Conservation (phyloP, 805 yeast species). For the fission yeast (Schizosaccharomyces pombe) region DNA sequence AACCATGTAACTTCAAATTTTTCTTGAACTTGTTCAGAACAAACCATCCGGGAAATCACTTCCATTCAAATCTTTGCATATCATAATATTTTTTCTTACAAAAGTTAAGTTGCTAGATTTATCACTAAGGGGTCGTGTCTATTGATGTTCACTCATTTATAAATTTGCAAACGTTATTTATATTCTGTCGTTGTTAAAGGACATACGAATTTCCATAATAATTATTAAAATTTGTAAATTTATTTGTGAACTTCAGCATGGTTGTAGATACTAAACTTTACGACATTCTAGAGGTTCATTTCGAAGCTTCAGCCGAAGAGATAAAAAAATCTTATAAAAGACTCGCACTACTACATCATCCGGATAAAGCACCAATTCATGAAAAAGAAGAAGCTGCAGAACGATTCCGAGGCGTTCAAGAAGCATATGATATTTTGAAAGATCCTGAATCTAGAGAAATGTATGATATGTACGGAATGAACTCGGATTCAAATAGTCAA, state of each 20-base stretch:
- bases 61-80: too few relatives aligned
- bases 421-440: constrained; percentile 64
- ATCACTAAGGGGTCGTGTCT: too few relatives aligned
- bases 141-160: too few relatives aligned
- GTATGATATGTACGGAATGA: constrained; percentile 18
- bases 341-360: constrained; percentile 63
- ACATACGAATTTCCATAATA: too few relatives aligned
- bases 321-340: constrained; percentile 60
- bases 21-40: too few relatives aligned
- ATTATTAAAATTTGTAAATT: too few relatives aligned
- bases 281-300: constrained; percentile 53
- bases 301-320: constrained; percentile 42
- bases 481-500: constrained; percentile 9
- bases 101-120: too few relatives aligned
- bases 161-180: too few relatives aligned
- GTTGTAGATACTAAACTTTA: constrained; percentile 39
- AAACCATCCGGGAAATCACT: too few relatives aligned
- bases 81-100: too few relatives aligned
- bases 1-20: too few relatives aligned
- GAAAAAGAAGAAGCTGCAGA: constrained; percentile 37
- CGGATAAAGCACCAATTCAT: constrained; percentile 52
- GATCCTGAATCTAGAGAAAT: not conserved
- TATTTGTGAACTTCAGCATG: not conserved
- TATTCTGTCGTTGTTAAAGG: too few relatives aligned
- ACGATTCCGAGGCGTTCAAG: constrained; percentile 59